A percentile compares a stretch with the other conserved stretches of the same genome.
These are phyloP conservation scores for Perilla frutescens DNA, from an alignment of 257 asterid genomes.

Conservation along the genomic window DNA sequence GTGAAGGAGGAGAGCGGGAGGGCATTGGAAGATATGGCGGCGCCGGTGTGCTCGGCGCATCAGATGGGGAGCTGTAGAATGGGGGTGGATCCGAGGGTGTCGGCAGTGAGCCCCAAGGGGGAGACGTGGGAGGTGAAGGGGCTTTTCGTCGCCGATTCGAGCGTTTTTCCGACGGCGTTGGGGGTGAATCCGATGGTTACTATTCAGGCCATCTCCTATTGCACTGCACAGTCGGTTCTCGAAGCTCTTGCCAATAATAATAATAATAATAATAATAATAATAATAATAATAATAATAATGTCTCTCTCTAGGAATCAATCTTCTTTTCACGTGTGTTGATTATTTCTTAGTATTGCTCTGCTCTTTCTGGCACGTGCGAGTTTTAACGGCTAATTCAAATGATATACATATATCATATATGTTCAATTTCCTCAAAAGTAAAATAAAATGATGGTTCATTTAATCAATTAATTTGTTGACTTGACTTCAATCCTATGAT, in stretches of 20 bases:
- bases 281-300: too few species aligned
- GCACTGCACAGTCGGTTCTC: constrained; percentile 71
- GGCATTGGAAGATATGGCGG: constrained; percentile 45
- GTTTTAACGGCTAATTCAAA: too few species aligned
- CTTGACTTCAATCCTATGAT: too few species aligned
- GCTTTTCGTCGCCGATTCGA: constrained; percentile 77
- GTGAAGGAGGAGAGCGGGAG: constrained; percentile 66
- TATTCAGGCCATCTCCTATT: constrained; percentile 76
- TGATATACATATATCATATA: too few species aligned
- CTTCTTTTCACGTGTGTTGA: too few species aligned
- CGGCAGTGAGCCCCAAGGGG: constrained; percentile 63
- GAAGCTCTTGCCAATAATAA: constrained; percentile 43
- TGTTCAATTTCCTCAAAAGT: too few species aligned
- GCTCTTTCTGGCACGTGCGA: too few species aligned
- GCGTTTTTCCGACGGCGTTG: constrained; percentile 87
- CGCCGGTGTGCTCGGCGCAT: constrained; percentile 77
- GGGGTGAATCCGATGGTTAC: constrained; percentile 98
- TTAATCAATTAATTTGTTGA: too few species aligned
- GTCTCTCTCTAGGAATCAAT: too few species aligned
- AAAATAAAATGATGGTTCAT: too few species aligned
- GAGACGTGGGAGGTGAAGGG: constrained; percentile 85
- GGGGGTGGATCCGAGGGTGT: constrained; percentile 62
- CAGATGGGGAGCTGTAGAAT: constrained; percentile 94
- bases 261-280: too few species aligned
- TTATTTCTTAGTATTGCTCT: too few species aligned